Conservation (phyloP, 192 early-diverging fungal genomes). For the Polychytrium aggregatum region DNA sequence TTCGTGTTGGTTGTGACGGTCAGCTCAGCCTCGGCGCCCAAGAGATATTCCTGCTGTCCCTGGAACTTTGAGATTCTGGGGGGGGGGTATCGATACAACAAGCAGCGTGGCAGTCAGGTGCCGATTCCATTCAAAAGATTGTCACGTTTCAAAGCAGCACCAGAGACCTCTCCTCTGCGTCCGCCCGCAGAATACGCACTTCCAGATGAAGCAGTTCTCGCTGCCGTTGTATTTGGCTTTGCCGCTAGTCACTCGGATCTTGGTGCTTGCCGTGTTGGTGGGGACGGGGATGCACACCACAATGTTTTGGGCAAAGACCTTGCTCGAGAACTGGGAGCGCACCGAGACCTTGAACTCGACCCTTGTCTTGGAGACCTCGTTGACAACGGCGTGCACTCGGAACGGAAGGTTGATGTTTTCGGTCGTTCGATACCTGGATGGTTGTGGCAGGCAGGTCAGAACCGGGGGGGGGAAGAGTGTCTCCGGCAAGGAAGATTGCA, state of each 20-base stretch:
- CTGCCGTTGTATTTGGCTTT: slow-evolving; percentile 92
- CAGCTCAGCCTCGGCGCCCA: slow-evolving; percentile 74
- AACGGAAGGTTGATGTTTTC: slow-evolving; percentile 95
- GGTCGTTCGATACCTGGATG: slow-evolving; percentile 70
- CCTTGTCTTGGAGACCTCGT: slow-evolving; percentile 64
- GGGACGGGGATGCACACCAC: slow-evolving; percentile 83
- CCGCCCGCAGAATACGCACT: too few relatives aligned
- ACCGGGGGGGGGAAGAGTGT: too few relatives aligned
- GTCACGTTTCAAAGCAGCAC: too few relatives aligned
- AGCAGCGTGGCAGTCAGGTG: too few relatives aligned
- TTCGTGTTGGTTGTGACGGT: slow-evolving; percentile 73
- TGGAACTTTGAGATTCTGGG: slow-evolving; percentile 79
- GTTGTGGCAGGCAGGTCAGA: too few relatives aligned
- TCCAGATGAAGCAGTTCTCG: slow-evolving; percentile 93
- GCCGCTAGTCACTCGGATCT: slow-evolving; percentile 65
- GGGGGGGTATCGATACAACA: neutral
- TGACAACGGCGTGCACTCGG: slow-evolving; percentile 84
- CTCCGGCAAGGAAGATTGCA: too few relatives aligned
- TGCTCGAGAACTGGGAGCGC: slow-evolving; percentile 78
- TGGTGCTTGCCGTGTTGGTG: slow-evolving; percentile 72
- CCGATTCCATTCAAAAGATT: too few relatives aligned
- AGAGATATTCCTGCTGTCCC: slow-evolving; percentile 72
- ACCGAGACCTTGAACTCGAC: slow-evolving; percentile 87
- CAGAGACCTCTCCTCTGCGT: too few relatives aligned
- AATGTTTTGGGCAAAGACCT: slow-evolving; percentile 84